Percentiles rank a stretch among this genome's conserved stretches.
phyloP scores from a whole-genome alignment of 768 basidiomycete genomes.

The Lentinula aciculospora region DNA sequence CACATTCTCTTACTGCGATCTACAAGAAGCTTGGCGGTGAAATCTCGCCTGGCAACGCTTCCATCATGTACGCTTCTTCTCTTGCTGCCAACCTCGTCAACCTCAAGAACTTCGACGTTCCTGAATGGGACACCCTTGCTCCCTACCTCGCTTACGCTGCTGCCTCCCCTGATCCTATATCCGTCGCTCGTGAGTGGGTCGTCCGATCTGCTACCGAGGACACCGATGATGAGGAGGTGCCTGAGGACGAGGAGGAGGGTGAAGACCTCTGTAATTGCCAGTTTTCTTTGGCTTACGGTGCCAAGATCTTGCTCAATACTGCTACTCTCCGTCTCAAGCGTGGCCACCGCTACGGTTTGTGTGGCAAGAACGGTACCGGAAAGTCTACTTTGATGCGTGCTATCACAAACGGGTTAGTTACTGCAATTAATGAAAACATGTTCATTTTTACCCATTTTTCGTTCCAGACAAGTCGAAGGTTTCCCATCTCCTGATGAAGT shows the following conservation, averaged over 20 bases:
- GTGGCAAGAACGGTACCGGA: slow-evolving; percentile 98
- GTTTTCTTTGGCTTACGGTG: slow-evolving; percentile 98
- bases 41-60: slow-evolving; percentile 51
- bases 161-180: slow-evolving; percentile 56
- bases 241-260: slow-evolving; percentile 93
- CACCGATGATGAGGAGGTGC: slow-evolving; percentile 57
- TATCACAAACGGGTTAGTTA: slow-evolving; percentile 71
- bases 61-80: slow-evolving; percentile 63
- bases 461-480: slow-evolving; percentile 79
- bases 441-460: slow-evolving; percentile 26
- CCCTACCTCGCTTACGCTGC: slow-evolving; percentile 70
- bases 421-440: slow-evolving; percentile 8
- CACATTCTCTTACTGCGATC: slow-evolving; percentile 60
- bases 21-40: slow-evolving; percentile 81
- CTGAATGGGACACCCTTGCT: slow-evolving; percentile 80
- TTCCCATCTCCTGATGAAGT: slow-evolving; percentile 97
- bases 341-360: slow-evolving; percentile 97
- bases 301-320: slow-evolving; percentile 96
- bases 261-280: slow-evolving; percentile 99
- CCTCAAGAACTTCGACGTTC: slow-evolving; percentile 86
- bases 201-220: slow-evolving; percentile 84
- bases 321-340: slow-evolving; percentile 96
- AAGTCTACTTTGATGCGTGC: slow-evolving; percentile 94
- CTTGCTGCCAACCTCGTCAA: slow-evolving; percentile 87
- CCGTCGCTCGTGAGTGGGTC: slow-evolving; percentile 78